These are phyloP conservation scores for Auriscalpium vulgare DNA, from an alignment of 768 basidiomycete species.

Conservation along the genomic window DNA sequence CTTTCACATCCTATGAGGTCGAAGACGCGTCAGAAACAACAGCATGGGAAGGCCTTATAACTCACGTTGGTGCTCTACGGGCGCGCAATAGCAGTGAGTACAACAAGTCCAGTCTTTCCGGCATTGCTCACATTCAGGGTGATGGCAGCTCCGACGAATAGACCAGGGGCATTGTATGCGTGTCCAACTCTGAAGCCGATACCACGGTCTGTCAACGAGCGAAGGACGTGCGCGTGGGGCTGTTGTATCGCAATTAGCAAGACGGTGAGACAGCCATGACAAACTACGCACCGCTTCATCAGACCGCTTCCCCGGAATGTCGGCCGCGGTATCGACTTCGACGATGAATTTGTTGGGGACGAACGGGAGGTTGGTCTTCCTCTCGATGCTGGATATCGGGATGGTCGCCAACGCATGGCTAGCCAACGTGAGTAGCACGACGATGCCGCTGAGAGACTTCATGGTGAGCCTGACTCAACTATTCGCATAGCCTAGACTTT, in stretches of 20 bases:
- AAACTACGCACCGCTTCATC: background rate
- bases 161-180: slow-evolving; percentile 41
- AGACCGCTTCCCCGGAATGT: slow-evolving; percentile 18
- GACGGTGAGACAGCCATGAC: no score
- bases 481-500: no score
- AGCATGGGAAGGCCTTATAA: background rate
- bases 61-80: background rate
- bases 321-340: slow-evolving; percentile 28
- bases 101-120: slow-evolving; percentile 18
- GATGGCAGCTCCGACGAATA: slow-evolving; percentile 55
- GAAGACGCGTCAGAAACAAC: background rate
- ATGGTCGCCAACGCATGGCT: background rate
- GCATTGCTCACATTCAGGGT: slow-evolving; percentile 33
- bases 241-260: slow-evolving; percentile 12
- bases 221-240: slow-evolving; percentile 47
- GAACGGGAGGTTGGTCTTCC: slow-evolving; percentile 8
- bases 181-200: slow-evolving; percentile 39
- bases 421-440: no score
- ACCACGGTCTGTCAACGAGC: slow-evolving; percentile 33
- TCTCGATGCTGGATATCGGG: slow-evolving; percentile 12
- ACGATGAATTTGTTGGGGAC: slow-evolving; percentile 36
- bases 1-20: slow-evolving; percentile 34
- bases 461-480: background rate
- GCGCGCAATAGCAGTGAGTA: background rate
- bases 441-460: background rate